Evolutionary conservation across 1,139 yeast genomes (phyloP), one percentile per base, ranked within the genome.

Genomic region (Wickerhamiella infanticola): DNA sequence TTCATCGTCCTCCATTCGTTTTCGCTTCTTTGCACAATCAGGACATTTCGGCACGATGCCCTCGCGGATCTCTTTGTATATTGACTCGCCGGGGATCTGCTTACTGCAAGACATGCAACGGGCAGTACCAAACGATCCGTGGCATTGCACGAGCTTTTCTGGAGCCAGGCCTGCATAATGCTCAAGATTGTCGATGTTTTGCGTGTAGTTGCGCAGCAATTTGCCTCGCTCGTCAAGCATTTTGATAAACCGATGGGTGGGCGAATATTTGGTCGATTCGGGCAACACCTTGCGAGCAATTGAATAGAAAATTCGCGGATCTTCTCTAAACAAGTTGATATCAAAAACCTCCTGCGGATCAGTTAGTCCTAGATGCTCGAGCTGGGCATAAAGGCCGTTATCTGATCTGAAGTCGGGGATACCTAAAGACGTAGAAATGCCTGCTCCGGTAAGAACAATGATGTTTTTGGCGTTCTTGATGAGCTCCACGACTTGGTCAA

Each of bases 261-360:
- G 95, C 7, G 95, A 80, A 57, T 61, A 85, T 39, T 50, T 42
- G 18, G 55, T 56, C n/a, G 73, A 67, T 46, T 72, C 66, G 0
- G 97, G 97, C 46, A 88, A 63, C 44, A 90, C 79, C 76, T 83
- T 79, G 57, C 81, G 81, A 2, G 97, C 96, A 48, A 90, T 80
- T 36, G 84, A 76, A 60, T 86, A 90, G 57, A 90, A 90, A 37
- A 88, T 74, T 2, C 75, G 65, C 0, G 97, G 97, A 57, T 86
- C 94, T 35, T 76, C 72, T 55, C 73, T 70, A 63, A 90, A 90
- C 25, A 79, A 68, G 40, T 73, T 74, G 47, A 84, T 66, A 58
- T 85, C 90, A 63, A 90, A 90, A 40, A 90, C 96, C 58, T 86
- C 95, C 61, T 90, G 97, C 0, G 97, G 97, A 57, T 90, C 97